Evolutionary conservation across 257 asterid genomes (phyloP).

Genomic region (Osmanthus fragrans): DNA sequence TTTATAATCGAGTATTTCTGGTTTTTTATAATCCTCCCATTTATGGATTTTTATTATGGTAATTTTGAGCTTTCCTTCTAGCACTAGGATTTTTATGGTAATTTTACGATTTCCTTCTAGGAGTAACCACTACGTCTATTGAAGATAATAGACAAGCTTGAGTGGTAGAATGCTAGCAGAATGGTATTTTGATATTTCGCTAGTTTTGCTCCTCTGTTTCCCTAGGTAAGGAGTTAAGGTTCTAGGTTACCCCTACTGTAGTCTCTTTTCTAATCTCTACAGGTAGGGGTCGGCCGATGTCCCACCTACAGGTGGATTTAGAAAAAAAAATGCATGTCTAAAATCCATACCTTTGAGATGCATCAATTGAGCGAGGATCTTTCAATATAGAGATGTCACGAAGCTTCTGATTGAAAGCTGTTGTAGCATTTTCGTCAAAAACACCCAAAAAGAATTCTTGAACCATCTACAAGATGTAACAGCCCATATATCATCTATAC

Average conservation of each 20-base stretch:
- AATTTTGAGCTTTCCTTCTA: neutral
- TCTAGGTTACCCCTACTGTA: neutral
- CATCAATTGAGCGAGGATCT: constrained; percentile 98
- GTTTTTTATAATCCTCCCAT: neutral
- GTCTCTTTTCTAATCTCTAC: neutral
- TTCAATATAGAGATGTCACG: constrained; percentile 80
- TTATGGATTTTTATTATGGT: neutral
- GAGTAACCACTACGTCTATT: neutral
- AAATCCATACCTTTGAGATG: constrained; percentile 81
- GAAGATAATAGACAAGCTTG: too few species aligned
- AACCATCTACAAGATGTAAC: constrained; percentile 48
- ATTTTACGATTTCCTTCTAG: neutral
- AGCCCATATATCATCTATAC: neutral
- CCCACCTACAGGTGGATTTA: neutral
- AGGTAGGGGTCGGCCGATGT: neutral
- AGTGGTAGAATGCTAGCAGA: too few species aligned
- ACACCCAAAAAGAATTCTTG: constrained; percentile 91
- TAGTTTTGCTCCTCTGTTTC: neutral
- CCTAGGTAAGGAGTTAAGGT: neutral
- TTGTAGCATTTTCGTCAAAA: constrained; percentile 82
- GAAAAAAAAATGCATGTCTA: neutral
- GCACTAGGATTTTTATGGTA: neutral
- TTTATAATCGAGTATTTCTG: neutral
- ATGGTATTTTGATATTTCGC: neutral
- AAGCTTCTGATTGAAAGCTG: constrained; percentile 68